Conservation (phyloP, 352 stramenopile genomes). For the Globisporangium okanoganense region DNA sequence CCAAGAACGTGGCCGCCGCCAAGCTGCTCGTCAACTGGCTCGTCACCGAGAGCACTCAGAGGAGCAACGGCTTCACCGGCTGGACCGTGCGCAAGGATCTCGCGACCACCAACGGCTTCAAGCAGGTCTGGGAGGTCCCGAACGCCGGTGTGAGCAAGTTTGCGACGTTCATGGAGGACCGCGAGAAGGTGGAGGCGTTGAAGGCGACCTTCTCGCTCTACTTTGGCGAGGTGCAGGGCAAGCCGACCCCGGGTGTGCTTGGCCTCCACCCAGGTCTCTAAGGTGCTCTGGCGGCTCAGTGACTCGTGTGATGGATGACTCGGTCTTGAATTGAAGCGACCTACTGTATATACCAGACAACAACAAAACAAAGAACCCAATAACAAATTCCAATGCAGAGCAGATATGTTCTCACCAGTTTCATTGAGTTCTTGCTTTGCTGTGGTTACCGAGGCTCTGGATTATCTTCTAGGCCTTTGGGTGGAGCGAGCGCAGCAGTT, state of each 20-base stretch:
- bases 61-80: conserved; percentile 13
- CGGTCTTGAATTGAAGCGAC: background rate
- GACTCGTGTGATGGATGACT: too few relatives aligned
- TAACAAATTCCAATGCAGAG: background rate
- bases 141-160: conserved; percentile 31
- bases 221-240: conserved; percentile 48
- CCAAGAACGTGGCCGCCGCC: conserved; percentile 39
- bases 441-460: background rate
- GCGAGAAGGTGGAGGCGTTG: conserved; percentile 33
- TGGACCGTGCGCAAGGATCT: conserved; percentile 38
- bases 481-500: conserved; percentile 38
- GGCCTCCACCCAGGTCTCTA: conserved; percentile 36
- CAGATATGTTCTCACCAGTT: background rate
- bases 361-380: too few relatives aligned
- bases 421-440: background rate
- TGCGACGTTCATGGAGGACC: conserved; percentile 46
- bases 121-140: conserved; percentile 30
- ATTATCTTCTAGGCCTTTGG: conserved; percentile 14
- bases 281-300: conserved; percentile 6
- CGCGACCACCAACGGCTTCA: conserved; percentile 21
- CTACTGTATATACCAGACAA: background rate
- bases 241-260: conserved; percentile 31
- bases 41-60: conserved; percentile 32
- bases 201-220: conserved; percentile 45
- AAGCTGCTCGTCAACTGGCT: conserved; percentile 64